phyloP scores from a whole-genome alignment of 2,329 filamentous ascomycete genomes.

The Cladorrhinum sp. region DNA sequence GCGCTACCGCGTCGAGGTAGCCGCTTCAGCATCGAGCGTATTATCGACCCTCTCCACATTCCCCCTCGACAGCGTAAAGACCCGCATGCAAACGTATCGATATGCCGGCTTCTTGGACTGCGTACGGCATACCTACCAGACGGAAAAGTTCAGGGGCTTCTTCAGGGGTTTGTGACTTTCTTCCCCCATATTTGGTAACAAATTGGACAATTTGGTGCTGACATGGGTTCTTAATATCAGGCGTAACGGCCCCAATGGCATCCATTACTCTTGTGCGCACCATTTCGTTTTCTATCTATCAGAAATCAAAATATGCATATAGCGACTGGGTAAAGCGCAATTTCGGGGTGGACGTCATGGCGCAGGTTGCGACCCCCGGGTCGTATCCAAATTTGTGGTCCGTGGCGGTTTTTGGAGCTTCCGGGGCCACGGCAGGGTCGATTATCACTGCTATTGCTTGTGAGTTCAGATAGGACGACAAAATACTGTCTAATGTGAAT shows the following conservation, averaged over 20 bases:
- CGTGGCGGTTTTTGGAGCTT: slow-evolving; percentile 71
- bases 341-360: slow-evolving; percentile 66
- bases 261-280: slow-evolving; percentile 41
- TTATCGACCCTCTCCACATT: slow-evolving; percentile 79
- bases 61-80: slow-evolving; percentile 85
- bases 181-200: slow-evolving; percentile 36
- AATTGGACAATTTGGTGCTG: slow-evolving; percentile 20
- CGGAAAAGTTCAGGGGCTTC: slow-evolving; percentile 71
- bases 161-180: slow-evolving; percentile 57
- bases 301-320: slow-evolving; percentile 69
- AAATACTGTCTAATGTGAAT: no score
- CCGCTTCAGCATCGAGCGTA: slow-evolving; percentile 73
- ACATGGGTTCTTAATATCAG: slow-evolving; percentile 38
- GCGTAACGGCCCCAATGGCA: slow-evolving; percentile 75
- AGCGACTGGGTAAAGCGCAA: slow-evolving; percentile 68
- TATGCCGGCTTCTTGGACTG: slow-evolving; percentile 73
- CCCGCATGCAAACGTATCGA: slow-evolving; percentile 83
- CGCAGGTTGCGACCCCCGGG: slow-evolving; percentile 67
- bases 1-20: slow-evolving; percentile 75
- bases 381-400: slow-evolving; percentile 72
- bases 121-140: slow-evolving; percentile 70
- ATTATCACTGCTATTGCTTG: slow-evolving; percentile 79
- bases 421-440: slow-evolving; percentile 75
- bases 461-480: slow-evolving; percentile 36
- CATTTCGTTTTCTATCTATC: slow-evolving; percentile 56